Base-by-base conservation (phyloP, 495 filamentous ascomycete species). In the Xylaria palmicola region DNA sequence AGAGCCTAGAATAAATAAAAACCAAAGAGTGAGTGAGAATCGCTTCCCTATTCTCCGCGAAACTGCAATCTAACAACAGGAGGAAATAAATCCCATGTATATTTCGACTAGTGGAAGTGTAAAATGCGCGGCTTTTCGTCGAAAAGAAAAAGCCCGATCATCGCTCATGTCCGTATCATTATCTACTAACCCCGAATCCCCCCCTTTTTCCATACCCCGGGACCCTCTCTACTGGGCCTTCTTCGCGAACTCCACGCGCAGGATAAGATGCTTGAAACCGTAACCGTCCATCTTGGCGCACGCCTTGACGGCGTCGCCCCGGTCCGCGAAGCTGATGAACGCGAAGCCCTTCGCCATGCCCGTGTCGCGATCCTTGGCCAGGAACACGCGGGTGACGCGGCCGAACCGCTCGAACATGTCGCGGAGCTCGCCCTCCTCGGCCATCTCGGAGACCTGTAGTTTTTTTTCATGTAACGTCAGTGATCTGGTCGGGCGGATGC, bases 221-320 rank as follows among this genome's bases (percentile, higher is more conserved):
- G n/a, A n/a, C n/a, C n/a, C n/a, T n/a, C n/a, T n/a, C 65, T 75
- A 80, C 65, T 68, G 63, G 34, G 90, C 81, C 74, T 90, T 88
- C 85, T 94, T 94, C 50, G 91, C 90, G 76, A 96, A 96, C 75
- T 96, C 91, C 62, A 96, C 91, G 70, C 89, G 87, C 62, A 96
- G 76, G 72, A 96, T 96, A 65, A 96, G 80, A 77, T 96, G 91
- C 72, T 88, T 88, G 78, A 92, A 96, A 71, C 91, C 91, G 76
- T 90, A 97, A 65, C 95, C 95, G 79, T 98, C 94, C 88, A 98
- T 90, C 82, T 96, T 98, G 78, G 90, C 88, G 77, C 93, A 97
- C 7, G 94, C 94, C 76, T 86, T 89, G 59, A 89, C 86, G 56
- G 94, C 94, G 77, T 98, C 95, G 60, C 78, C 74, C 65, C 93